These are phyloP conservation scores for Solanum commersonii DNA, from an alignment of 257 asterid genomes.

Conservation along the genomic window DNA sequence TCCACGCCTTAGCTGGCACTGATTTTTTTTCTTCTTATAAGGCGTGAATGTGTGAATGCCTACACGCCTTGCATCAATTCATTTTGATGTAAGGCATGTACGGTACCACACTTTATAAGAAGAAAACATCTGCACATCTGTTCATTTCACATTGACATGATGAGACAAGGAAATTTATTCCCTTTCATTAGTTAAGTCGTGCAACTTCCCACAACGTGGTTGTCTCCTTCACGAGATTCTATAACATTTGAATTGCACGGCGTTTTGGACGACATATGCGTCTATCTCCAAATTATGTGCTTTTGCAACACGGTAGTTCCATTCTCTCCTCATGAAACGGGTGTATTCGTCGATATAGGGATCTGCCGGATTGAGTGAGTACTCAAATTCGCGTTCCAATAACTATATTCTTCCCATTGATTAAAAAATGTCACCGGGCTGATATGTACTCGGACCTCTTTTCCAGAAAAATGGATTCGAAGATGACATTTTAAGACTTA, in stretches of 20 bases:
- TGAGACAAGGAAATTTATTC: neutral
- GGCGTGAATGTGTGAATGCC: too few relatives aligned
- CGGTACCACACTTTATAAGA: neutral
- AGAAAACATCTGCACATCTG: neutral
- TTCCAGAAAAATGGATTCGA: neutral
- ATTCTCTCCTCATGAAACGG: neutral
- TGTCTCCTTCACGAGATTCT: neutral
- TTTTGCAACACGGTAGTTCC: neutral
- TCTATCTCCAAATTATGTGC: neutral
- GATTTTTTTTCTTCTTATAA: too few relatives aligned
- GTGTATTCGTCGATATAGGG: neutral
- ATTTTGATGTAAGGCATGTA: neutral
- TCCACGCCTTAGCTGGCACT: neutral
- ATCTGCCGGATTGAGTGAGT: neutral
- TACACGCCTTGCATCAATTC: too few relatives aligned
- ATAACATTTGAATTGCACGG: neutral
- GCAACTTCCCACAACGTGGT: neutral
- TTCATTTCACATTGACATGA: neutral
- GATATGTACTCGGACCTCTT: neutral
- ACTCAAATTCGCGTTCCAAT: neutral
- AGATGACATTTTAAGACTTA: neutral
- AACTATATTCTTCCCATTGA: neutral
- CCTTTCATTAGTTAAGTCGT: neutral
- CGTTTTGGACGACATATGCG: neutral
- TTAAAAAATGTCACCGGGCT: neutral